A percentile compares a stretch with the other conserved stretches of the same genome.
Evolutionary conservation across 1,139 yeast genomes (phyloP).

Genomic region (Chernovozyma aurita): DNA sequence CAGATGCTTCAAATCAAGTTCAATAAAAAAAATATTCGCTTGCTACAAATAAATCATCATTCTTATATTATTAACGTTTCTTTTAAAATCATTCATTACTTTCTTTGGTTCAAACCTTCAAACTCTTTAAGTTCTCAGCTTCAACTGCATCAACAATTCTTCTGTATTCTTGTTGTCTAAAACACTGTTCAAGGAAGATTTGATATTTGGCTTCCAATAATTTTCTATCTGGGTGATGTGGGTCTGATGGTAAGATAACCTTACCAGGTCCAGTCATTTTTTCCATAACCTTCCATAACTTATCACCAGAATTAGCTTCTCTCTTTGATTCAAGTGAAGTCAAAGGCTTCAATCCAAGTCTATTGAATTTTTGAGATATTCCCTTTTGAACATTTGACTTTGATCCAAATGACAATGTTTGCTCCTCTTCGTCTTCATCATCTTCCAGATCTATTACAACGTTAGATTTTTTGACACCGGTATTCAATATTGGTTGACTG

Average conservation of each 20-base stretch:
- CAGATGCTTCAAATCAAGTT: no score
- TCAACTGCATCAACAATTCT: constrained; percentile 60
- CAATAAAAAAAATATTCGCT: no score
- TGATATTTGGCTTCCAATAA: constrained; percentile 74
- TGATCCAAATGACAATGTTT: constrained; percentile 56
- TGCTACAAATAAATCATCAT: no score
- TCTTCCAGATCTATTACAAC: not conserved
- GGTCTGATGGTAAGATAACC: constrained; percentile 64
- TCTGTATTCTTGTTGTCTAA: constrained; percentile 74
- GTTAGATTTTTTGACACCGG: constrained; percentile 6
- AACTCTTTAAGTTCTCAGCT: constrained; percentile 19
- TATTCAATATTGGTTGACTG: constrained; percentile 27
- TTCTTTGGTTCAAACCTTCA: constrained; percentile 7
- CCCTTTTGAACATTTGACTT: constrained; percentile 49
- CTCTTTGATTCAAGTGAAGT: constrained; percentile 16
- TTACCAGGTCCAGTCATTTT: constrained; percentile 79
- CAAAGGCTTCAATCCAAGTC: constrained; percentile 39
- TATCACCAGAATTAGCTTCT: constrained; percentile 40
- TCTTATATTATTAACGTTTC: no score
- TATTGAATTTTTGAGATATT: constrained; percentile 35
- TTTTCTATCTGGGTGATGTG: constrained; percentile 58
- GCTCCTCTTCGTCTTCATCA: constrained; percentile 38
- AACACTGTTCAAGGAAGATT: constrained; percentile 83
- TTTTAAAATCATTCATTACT: no score
- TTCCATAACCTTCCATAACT: constrained; percentile 83